phyloP scores from a whole-genome alignment of 1,284 basidiomycete species.

The Malassezia pachydermatis region DNA sequence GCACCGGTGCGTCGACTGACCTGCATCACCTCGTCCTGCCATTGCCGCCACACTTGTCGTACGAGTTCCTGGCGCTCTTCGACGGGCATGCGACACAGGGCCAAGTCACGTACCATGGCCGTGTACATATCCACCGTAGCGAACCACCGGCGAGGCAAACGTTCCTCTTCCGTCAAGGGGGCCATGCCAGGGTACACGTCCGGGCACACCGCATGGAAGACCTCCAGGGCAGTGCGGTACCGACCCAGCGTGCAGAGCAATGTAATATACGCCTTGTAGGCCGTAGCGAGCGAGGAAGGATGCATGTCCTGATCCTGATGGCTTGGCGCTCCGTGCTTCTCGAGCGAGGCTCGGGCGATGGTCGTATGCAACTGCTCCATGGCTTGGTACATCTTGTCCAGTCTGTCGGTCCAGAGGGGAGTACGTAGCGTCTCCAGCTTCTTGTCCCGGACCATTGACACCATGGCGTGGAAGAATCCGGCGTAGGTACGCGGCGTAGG shows the following conservation, averaged over 20 bases:
- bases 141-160: conserved; percentile 6
- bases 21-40: conserved; percentile 12
- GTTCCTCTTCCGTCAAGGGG: neutral
- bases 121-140: conserved; percentile 12
- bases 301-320: neutral
- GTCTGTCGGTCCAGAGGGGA: neutral
- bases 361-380: neutral
- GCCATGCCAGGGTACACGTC: conserved; percentile 3
- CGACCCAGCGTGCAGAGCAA: conserved; percentile 5
- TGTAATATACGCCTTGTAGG: conserved; percentile 10
- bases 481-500: conserved; percentile 14
- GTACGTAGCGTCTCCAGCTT: neutral
- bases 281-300: neutral
- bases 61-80: neutral
- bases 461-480: conserved; percentile 8
- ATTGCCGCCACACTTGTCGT: conserved; percentile 11
- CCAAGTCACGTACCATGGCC: conserved; percentile 8
- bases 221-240: neutral
- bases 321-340: no score
- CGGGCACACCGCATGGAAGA: conserved; percentile 6
- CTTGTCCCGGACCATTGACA: neutral
- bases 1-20: neutral
- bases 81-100: conserved; percentile 6
- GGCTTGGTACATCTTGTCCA: conserved; percentile 1
- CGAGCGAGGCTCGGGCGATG: neutral